phyloP scores from a whole-genome alignment of 768 basidiomycete genomes.

The Lactarius indigo region DNA sequence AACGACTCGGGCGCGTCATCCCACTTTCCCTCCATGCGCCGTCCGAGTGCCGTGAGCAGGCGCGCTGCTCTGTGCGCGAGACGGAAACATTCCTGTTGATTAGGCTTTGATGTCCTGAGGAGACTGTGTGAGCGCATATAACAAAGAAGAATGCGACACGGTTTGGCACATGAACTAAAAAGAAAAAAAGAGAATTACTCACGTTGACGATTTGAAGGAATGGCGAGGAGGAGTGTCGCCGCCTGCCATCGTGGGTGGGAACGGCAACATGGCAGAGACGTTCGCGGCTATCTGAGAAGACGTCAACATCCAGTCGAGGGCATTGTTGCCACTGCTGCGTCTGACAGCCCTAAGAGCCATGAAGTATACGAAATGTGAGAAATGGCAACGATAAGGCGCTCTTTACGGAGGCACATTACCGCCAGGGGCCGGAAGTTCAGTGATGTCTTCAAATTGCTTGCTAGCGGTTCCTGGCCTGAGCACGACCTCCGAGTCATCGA shows the following conservation, averaged over 20 bases:
- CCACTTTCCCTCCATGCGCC: slow-evolving; percentile 29
- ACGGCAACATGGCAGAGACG: slow-evolving; percentile 17
- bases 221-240: slow-evolving; percentile 20
- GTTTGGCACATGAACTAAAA: background rate
- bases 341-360: slow-evolving; percentile 21
- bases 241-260: slow-evolving; percentile 21
- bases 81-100: slow-evolving; percentile 24
- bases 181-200: slow-evolving; percentile 4
- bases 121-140: background rate
- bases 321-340: slow-evolving; percentile 21
- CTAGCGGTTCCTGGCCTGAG: too few relatives aligned
- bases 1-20: slow-evolving; percentile 25
- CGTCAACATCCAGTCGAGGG: slow-evolving; percentile 18
- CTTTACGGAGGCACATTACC: background rate
- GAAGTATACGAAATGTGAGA: background rate
- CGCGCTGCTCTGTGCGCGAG: slow-evolving; percentile 24
- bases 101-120: slow-evolving; percentile 23
- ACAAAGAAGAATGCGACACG: background rate
- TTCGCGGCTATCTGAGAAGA: slow-evolving; percentile 16
- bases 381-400: background rate
- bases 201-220: slow-evolving; percentile 23
- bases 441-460: too few relatives aligned
- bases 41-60: slow-evolving; percentile 20
- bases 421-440: background rate
- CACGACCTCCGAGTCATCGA: too few relatives aligned